A percentile compares a stretch with the other conserved stretches of the same genome.
Conservation (phyloP, 2,329 filamentous ascomycete species). For the Calonectria henricotiae region DNA sequence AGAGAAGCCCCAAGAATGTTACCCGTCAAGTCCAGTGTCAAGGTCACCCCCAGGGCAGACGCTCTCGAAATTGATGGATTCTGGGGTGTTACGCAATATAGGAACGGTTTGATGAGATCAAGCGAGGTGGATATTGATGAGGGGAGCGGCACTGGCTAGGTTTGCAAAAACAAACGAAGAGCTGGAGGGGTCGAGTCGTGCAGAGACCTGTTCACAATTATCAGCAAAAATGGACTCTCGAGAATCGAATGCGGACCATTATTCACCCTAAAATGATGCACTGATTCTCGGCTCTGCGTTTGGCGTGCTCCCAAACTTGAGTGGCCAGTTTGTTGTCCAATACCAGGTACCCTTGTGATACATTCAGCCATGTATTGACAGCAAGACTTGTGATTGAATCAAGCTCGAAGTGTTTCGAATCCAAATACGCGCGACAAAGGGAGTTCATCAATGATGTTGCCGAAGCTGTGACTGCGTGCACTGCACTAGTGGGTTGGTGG, state of each 20-base stretch:
- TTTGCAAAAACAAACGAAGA: conserved; percentile 84
- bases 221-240: not conserved
- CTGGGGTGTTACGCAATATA: conserved; percentile 88
- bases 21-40: conserved; percentile 87
- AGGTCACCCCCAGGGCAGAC: conserved; percentile 83
- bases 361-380: conserved; percentile 95
- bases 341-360: conserved; percentile 79
- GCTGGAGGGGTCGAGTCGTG: conserved; percentile 91
- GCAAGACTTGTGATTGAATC: conserved; percentile 93
- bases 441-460: conserved; percentile 75
- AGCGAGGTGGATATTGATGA: conserved; percentile 83
- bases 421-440: conserved; percentile 89
- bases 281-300: conserved; percentile 93
- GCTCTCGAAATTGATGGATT: conserved; percentile 88
- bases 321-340: conserved; percentile 86
- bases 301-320: conserved; percentile 95
- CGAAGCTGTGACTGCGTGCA: not conserved
- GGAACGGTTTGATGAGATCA: conserved; percentile 86
- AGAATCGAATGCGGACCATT: conserved; percentile 55
- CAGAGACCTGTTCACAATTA: conserved; percentile 75
- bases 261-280: conserved; percentile 88
- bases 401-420: conserved; percentile 84
- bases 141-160: conserved; percentile 86
- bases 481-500: not conserved
- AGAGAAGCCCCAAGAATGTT: conserved; percentile 83